Evolutionary conservation across 352 stramenopile genomes (phyloP), one percentile per base, ranked within the genome.

Genomic region (Detonula confervacea): DNA sequence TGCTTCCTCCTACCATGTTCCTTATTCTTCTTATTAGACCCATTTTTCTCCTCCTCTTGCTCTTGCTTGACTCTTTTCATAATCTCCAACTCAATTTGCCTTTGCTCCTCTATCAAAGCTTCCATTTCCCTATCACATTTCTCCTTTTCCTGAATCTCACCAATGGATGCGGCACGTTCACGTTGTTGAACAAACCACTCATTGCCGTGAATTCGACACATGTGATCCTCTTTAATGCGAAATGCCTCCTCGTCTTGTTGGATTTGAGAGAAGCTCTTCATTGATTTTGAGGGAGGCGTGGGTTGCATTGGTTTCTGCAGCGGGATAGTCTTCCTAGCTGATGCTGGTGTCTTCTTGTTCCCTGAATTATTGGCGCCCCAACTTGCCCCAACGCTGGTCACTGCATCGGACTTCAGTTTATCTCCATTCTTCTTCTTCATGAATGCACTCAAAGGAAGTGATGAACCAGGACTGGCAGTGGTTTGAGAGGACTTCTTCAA

Each of bases 161-260:
- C 76, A 35, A 94, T 87, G 2, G 89, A 94, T 56, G 79, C 81
- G 20, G 89, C 89, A 57, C 89, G 59, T 73, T 92, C 85, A 20
- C 83, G 66, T 39, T 86, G 77, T 71, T 90, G 69, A 46, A 94
- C 68, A 62, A 81, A 94, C 89, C 89, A 94, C 20, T 81, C 64
- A 49, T 81, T 85, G 16, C 73, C 82, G 0, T 76, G 66, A 54
- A 83, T 80, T 25, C 59, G 52, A 72, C 74, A 87, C 24, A 77
- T 80, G 18, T 83, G 55, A 64, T 89, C 83, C 77, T 92, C 61
- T 18, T 81, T 87, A n/a, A 46, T 46, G 22, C 79, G 80, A 27
- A 91, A 77, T 20, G 65, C 70, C 47, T 79, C 62, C 66, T 94
- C 87, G 71, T 94, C 82, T 62, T 89, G 59, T 65, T 93, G 88